phyloP scores from a whole-genome alignment of 2,329 filamentous ascomycete species.

The Parastagonospora nodorum region DNA sequence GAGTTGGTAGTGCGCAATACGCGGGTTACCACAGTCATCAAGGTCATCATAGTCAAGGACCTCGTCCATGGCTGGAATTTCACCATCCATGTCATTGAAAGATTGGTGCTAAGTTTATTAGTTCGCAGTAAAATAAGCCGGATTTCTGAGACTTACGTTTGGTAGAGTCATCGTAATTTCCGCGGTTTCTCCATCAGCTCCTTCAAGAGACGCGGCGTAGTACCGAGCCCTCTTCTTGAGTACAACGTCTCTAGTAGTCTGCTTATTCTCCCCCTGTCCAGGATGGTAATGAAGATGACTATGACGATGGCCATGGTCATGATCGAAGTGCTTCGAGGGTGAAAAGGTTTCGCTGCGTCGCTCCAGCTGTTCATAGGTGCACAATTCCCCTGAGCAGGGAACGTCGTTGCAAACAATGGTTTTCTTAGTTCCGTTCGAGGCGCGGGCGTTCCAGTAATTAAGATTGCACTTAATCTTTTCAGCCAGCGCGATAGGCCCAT shows the following conservation, averaged over 20 bases:
- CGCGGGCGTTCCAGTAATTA: conserved; percentile 6
- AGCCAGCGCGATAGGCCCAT: conserved; percentile 1
- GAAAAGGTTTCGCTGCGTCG: neutral
- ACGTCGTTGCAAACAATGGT: conserved; percentile 1
- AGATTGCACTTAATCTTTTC: conserved; percentile 2
- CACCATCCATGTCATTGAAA: neutral
- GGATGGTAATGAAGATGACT: neutral
- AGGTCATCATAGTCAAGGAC: conserved; percentile 5
- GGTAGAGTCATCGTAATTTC: conserved; percentile 1
- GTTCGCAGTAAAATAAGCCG: neutral
- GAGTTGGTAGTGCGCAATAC: neutral
- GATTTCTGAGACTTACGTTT: neutral
- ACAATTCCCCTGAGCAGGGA: neutral
- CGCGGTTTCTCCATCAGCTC: neutral
- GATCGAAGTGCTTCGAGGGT: neutral
- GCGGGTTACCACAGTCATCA: conserved; percentile 3
- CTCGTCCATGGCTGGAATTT: conserved; percentile 1
- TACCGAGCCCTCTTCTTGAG: neutral
- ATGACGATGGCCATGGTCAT: neutral
- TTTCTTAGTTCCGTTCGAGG: neutral
- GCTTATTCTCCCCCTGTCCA: neutral
- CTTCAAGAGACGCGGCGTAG: neutral
- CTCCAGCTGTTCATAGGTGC: neutral
- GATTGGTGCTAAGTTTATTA: neutral
- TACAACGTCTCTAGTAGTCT: neutral